phyloP scores from a whole-genome alignment of 148 eudicot genomes.

The Chenopodium album region DNA sequence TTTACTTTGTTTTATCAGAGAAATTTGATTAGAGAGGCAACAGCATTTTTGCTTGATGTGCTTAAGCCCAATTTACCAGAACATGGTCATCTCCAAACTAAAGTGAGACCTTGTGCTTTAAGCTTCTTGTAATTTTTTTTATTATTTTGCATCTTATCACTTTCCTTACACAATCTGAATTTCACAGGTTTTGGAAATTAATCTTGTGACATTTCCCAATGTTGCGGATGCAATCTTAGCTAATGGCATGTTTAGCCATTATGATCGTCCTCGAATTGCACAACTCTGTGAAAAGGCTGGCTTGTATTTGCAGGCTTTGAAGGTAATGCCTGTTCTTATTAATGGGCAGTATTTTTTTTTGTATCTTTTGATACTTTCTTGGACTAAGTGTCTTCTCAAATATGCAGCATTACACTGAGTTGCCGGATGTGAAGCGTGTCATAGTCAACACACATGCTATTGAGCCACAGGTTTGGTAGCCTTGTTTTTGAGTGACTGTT shows the following conservation, averaged over 20 bases:
- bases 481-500: not conserved
- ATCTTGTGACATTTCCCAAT: constrained; percentile 94
- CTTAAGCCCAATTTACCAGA: constrained; percentile 93
- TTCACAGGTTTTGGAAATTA: constrained; percentile 79
- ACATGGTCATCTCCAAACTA: constrained; percentile 83
- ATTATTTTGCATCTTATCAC: not conserved
- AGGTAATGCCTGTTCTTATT: constrained; percentile 40
- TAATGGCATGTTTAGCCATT: constrained; percentile 97
- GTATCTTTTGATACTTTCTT: not conserved
- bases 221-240: constrained; percentile 98
- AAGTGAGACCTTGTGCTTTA: constrained; percentile 38
- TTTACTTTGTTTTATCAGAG: constrained; percentile 44
- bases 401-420: constrained; percentile 84
- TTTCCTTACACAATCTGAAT: not conserved
- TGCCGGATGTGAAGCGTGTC: constrained; percentile 93
- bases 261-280: constrained; percentile 92
- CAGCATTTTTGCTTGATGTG: constrained; percentile 94
- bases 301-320: constrained; percentile 82
- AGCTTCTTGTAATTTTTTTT: not conserved
- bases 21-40: constrained; percentile 98
- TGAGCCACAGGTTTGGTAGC: constrained; percentile 83
- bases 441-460: constrained; percentile 97
- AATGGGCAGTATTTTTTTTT: not conserved
- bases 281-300: constrained; percentile 99
- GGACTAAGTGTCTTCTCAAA: constrained; percentile 14